phyloP scores from a whole-genome alignment of 306 rosid species.

The Crotalaria pallida region DNA sequence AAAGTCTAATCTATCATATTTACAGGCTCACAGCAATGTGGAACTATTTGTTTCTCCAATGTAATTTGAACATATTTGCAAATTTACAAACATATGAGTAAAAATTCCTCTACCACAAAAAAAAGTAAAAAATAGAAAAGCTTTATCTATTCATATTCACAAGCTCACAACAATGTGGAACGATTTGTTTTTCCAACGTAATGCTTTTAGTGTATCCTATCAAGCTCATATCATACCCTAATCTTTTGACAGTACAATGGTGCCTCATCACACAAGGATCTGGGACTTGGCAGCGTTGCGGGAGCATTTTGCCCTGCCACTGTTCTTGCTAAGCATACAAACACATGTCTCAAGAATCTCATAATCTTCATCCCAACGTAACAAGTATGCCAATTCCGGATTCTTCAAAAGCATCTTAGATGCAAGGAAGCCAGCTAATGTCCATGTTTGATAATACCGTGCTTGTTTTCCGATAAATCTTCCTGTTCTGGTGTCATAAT shows the following conservation, averaged over 20 bases:
- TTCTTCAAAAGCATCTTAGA: slow-evolving; percentile 90
- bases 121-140: too few species aligned
- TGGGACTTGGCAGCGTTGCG: slow-evolving; percentile 83
- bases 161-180: slow-evolving; percentile 26
- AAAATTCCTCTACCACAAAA: too few species aligned
- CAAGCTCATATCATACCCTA: slow-evolving; percentile 20
- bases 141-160: background rate
- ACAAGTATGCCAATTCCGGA: slow-evolving; percentile 63
- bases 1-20: background rate
- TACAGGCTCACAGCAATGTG: slow-evolving; percentile 19
- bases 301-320: slow-evolving; percentile 77
- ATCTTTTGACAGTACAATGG: slow-evolving; percentile 21
- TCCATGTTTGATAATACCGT: slow-evolving; percentile 83
- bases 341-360: slow-evolving; percentile 85
- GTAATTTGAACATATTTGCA: too few species aligned
- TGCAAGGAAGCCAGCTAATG: slow-evolving; percentile 82
- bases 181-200: background rate
- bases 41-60: too few species aligned
- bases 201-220: slow-evolving; percentile 3
- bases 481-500: slow-evolving; percentile 81
- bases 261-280: slow-evolving; percentile 50
- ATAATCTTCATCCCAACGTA: slow-evolving; percentile 87
- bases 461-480: slow-evolving; percentile 89
- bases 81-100: too few species aligned
- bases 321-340: slow-evolving; percentile 79